phyloP scores from a whole-genome alignment of 345 rosid genomes.

The Raphanus raphanistrum region DNA sequence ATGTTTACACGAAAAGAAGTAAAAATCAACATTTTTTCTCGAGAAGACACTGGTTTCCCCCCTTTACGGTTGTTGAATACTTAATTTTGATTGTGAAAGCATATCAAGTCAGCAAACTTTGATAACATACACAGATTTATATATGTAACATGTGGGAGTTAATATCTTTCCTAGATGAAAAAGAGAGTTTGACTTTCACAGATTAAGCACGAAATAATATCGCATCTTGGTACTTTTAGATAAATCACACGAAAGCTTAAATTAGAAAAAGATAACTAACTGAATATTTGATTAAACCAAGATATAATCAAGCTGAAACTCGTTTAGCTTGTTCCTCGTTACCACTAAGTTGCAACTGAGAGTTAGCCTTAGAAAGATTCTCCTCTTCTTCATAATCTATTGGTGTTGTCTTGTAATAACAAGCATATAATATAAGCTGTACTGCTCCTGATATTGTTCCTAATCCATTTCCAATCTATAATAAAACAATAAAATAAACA shows the following conservation, averaged over 20 bases:
- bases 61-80: not conserved
- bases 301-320: slow-evolving; percentile 29
- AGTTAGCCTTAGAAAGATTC: slow-evolving; percentile 12
- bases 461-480: slow-evolving; percentile 63
- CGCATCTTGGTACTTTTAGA: not conserved
- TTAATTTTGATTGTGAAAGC: not conserved
- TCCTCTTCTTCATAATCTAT: slow-evolving; percentile 28
- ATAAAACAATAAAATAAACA: not conserved
- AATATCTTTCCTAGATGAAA: not conserved
- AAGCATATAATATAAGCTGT: slow-evolving; percentile 55
- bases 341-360: slow-evolving; percentile 36
- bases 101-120: not conserved
- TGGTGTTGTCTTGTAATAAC: slow-evolving; percentile 48
- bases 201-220: not conserved
- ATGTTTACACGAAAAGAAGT: not conserved
- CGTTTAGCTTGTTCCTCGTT: slow-evolving; percentile 28
- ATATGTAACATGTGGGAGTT: not conserved
- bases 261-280: not conserved
- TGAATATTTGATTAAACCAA: not conserved
- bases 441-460: slow-evolving; percentile 49
- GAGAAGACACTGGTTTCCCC: not conserved
- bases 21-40: not conserved
- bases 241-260: not conserved
- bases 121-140: not conserved
- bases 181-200: not conserved